Base-by-base conservation (phyloP, 768 basidiomycete species). In the Harrya chromipes region DNA sequence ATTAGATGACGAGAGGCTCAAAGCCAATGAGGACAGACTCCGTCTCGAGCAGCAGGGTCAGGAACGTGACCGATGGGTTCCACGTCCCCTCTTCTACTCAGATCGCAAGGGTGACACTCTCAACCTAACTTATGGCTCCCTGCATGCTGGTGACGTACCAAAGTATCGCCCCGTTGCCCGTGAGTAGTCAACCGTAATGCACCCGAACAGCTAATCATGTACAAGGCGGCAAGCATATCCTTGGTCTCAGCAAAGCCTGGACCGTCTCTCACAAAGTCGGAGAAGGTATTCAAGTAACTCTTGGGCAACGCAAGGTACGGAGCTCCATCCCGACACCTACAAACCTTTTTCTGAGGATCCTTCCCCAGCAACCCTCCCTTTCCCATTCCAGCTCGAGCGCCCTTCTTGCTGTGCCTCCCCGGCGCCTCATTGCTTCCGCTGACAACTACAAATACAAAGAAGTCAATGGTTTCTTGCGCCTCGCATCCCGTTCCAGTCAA, bases 41-140 rank as follows among this genome's bases (percentile, higher is more conserved):
- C 57, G 60, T 20, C 46, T 55, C 19, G 59, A 57, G 20, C 53
- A 55, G 33, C 60, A 57, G 14, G 54, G 35, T 19, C 52, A 49
- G 31, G 52, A 63, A 27, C 54, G 52, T 35, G 57, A 55, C 47
- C 55, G 58, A 55, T 64, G 60, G 58, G 58, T 61, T 36, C 63
- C 62, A 38, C 67, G 50, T 24, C 64, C 61, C 27, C 50, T 69
- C 9, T 89, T 79, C 67, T 87, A 77, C 61, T 81, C 80, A 12
- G 87, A 90, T 62, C 73, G 76, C 43, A 80, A 77, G 57, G 87
- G 86, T 3, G 88, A 90, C 63, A 53, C 66, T 38, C 68, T 82
- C 46, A 89, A 86, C 60, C 66, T 87, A 27, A 75, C 75, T 37
- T 90, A 86, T 57, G 87, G 85, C n/a, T 70, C 80, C 4, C 58